These are phyloP conservation scores for Phytophthora foliorum DNA, from an alignment of 352 stramenopile species.

Conservation along the genomic window DNA sequence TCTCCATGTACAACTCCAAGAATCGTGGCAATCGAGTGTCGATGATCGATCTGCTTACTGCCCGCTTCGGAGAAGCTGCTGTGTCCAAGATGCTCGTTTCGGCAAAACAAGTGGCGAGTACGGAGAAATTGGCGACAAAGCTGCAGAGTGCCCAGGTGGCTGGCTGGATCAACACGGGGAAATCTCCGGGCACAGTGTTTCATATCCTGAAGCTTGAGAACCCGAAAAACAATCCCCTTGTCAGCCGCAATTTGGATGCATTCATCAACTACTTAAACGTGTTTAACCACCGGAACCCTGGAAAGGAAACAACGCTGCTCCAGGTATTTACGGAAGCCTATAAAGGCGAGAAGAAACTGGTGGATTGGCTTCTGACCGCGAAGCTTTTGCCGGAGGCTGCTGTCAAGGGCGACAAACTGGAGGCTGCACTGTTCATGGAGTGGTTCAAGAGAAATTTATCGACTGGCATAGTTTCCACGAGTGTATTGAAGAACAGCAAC, in stretches of 20 bases:
- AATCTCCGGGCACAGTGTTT: neutral
- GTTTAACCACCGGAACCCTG: neutral
- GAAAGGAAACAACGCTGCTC: slow-evolving; percentile 3
- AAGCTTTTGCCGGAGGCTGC: neutral
- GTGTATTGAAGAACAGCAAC: too few relatives aligned
- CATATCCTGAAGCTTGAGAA: slow-evolving; percentile 1
- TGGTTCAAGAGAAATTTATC: neutral
- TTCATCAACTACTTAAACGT: neutral
- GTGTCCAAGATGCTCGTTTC: neutral
- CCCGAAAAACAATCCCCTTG: neutral
- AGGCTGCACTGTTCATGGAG: neutral
- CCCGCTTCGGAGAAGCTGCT: neutral
- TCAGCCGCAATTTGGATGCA: neutral
- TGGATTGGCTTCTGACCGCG: too few relatives aligned
- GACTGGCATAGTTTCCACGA: too few relatives aligned
- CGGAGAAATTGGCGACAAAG: neutral
- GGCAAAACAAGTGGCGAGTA: neutral
- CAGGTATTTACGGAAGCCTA: slow-evolving; percentile 6
- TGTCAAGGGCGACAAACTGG: neutral
- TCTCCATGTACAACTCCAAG: neutral
- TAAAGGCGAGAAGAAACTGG: too few relatives aligned
- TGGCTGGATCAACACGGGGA: neutral
- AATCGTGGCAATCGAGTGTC: neutral
- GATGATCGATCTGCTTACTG: neutral
- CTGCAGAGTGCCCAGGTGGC: neutral